phyloP scores from a whole-genome alignment of 2,329 filamentous ascomycete species.

The Ophiostoma angusticollis region DNA sequence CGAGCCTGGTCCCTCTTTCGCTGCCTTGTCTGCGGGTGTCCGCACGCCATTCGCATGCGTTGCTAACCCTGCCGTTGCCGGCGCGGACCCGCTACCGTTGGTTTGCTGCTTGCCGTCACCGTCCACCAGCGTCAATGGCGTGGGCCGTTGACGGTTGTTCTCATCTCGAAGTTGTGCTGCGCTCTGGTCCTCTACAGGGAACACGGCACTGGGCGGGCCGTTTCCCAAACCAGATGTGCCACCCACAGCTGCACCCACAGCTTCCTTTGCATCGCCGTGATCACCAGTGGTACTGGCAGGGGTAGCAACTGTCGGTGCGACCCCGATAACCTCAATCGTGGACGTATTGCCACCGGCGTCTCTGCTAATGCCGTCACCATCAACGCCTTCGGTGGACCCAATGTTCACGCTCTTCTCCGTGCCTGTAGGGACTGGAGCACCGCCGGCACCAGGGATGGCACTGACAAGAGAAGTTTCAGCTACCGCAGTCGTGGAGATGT shows the following conservation, averaged over 20 bases:
- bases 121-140: conserved; percentile 27
- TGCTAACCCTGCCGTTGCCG: conserved; percentile 23
- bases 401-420: too few species aligned
- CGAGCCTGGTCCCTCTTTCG: conserved; percentile 29
- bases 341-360: too few species aligned
- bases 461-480: too few species aligned
- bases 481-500: too few species aligned
- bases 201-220: conserved; percentile 28
- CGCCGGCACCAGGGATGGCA: too few species aligned
- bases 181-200: conserved; percentile 63
- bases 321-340: too few species aligned
- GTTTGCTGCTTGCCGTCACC: conserved; percentile 1
- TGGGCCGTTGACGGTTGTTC: conserved; percentile 38
- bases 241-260: neutral
- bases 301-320: too few species aligned
- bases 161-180: conserved; percentile 49
- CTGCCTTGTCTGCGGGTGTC: conserved; percentile 31
- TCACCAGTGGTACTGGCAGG: too few species aligned
- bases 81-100: conserved; percentile 4
- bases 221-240: neutral
- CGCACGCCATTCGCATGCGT: conserved; percentile 20
- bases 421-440: too few species aligned
- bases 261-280: neutral
- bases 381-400: too few species aligned
- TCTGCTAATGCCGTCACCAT: too few species aligned